phyloP scores from a whole-genome alignment of 768 basidiomycete genomes.

The Suillus weaverae region DNA sequence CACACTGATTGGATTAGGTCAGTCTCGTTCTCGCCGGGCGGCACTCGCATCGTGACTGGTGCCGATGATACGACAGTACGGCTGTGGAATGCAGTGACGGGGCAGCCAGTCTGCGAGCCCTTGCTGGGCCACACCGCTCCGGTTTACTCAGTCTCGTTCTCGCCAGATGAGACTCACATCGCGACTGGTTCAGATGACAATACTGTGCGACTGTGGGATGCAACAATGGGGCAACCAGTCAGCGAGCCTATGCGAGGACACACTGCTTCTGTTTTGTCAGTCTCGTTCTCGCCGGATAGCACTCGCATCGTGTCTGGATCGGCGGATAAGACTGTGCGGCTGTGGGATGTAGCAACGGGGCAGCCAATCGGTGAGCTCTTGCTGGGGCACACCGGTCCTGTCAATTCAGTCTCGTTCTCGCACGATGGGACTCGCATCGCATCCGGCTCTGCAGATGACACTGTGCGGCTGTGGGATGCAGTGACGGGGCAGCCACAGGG shows the following conservation, averaged over 20 bases:
- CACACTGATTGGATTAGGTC: not conserved
- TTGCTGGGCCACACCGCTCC: conserved; percentile 3
- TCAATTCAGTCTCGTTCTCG: conserved; percentile 18
- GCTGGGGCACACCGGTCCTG: conserved; percentile 11
- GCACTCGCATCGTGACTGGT: conserved; percentile 7
- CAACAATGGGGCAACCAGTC: conserved; percentile 2
- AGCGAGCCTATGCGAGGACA: conserved; percentile 10
- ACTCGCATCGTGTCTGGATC: conserved; percentile 10
- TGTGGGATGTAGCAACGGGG: conserved; percentile 16
- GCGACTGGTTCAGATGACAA: conserved; percentile 19
- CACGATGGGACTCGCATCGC: conserved; percentile 15
- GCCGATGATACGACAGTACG: not conserved
- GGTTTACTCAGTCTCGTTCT: conserved; percentile 7
- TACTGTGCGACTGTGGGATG: conserved; percentile 22
- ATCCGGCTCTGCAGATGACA: conserved; percentile 11
- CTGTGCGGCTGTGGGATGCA: conserved; percentile 9
- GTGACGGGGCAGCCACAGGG: not conserved
- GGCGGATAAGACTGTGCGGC: conserved; percentile 7
- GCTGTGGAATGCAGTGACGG: conserved; percentile 8
- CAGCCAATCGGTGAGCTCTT: conserved; percentile 3
- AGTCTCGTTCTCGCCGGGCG: conserved; percentile 11
- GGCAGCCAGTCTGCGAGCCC: not conserved
- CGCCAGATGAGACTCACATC: conserved; percentile 13
- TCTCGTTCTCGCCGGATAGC: conserved; percentile 16
- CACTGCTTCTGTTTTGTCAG: not conserved